A percentile compares a stretch with the other conserved stretches of the same genome.
Evolutionary conservation across 1,139 yeast species (phyloP).

Genomic region (Zygosaccharomyces sapae): DNA sequence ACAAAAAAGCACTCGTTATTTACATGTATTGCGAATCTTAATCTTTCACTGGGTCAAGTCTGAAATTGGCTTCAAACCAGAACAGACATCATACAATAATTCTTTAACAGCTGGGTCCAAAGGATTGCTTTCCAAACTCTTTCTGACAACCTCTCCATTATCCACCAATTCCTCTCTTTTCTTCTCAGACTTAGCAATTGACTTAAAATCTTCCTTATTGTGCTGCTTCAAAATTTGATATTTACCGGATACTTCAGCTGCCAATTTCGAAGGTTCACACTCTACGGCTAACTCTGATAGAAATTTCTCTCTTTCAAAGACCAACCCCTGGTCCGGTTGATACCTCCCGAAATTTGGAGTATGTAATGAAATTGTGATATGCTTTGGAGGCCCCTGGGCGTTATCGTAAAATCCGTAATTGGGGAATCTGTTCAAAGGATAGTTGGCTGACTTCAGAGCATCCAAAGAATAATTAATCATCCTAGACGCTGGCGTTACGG

Average conservation of each 20-base stretch:
- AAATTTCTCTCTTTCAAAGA: constrained; percentile 24
- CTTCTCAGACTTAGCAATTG: constrained; percentile 20
- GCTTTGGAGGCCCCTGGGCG: constrained; percentile 12
- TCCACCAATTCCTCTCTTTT: constrained; percentile 19
- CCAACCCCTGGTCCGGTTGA: constrained; percentile 20
- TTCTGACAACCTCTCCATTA: constrained; percentile 25
- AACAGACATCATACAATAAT: constrained; percentile 28
- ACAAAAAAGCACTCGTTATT: constrained; percentile 12
- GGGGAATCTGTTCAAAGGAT: constrained; percentile 26
- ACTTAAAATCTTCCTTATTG: constrained; percentile 15
- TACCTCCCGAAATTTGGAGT: constrained; percentile 25
- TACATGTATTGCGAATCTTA: constrained; percentile 11
- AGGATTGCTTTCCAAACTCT: constrained; percentile 23
- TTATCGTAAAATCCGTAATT: constrained; percentile 20
- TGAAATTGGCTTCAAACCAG: constrained; percentile 32
- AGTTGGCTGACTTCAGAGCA: constrained; percentile 23
- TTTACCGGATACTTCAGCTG: constrained; percentile 23
- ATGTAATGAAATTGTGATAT: constrained; percentile 12
- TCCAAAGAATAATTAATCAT: constrained; percentile 21
- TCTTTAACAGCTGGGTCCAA: constrained; percentile 18
- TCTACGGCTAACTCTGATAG: constrained; percentile 21
- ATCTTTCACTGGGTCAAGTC: constrained; percentile 18
- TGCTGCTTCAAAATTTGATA: constrained; percentile 17
- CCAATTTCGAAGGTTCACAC: constrained; percentile 17
- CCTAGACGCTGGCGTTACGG: constrained; percentile 20